Evolutionary conservation across 495 filamentous ascomycete genomes (phyloP).

Genomic region (Lindgomyces ingoldianus): DNA sequence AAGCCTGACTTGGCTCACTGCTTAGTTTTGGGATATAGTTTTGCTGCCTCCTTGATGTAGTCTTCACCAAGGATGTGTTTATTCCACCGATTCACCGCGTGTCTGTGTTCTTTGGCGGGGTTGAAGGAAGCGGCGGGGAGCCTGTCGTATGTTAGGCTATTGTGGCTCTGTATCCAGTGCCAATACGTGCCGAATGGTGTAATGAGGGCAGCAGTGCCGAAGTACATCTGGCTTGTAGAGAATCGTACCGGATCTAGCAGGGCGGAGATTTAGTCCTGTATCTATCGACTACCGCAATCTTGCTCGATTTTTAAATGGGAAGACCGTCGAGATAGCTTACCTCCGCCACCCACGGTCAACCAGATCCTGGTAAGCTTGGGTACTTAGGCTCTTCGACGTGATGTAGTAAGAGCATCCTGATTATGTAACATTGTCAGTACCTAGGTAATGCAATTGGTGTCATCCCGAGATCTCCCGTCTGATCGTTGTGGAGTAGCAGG

Average conservation of each 20-base stretch:
- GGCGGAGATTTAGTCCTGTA: too few species aligned
- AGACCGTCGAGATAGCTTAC: constrained; percentile 54
- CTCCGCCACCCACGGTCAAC: constrained; percentile 90
- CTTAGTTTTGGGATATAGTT: constrained; percentile 72
- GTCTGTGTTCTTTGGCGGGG: constrained; percentile 77
- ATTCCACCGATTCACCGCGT: constrained; percentile 88
- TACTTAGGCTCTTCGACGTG: constrained; percentile 64
- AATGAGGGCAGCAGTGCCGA: constrained; percentile 90
- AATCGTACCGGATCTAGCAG: constrained; percentile 66
- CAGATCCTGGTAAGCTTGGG: constrained; percentile 75
- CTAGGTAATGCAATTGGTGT: background rate
- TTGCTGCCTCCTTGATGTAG: constrained; percentile 72
- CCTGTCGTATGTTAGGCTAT: constrained; percentile 43
- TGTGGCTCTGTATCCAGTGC: background rate
- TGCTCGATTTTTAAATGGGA: too few species aligned
- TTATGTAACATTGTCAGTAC: constrained; percentile 13
- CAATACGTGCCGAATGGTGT: constrained; percentile 71
- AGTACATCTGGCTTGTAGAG: constrained; percentile 88
- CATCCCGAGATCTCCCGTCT: background rate
- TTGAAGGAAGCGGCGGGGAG: constrained; percentile 71
- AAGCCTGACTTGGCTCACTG: constrained; percentile 54
- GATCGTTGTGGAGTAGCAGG: background rate
- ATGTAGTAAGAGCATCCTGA: constrained; percentile 85
- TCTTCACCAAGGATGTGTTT: constrained; percentile 75
- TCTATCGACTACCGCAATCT: too few species aligned